phyloP scores from a whole-genome alignment of 371 early-diverging fungal species.

The Mucor circinelloides region DNA sequence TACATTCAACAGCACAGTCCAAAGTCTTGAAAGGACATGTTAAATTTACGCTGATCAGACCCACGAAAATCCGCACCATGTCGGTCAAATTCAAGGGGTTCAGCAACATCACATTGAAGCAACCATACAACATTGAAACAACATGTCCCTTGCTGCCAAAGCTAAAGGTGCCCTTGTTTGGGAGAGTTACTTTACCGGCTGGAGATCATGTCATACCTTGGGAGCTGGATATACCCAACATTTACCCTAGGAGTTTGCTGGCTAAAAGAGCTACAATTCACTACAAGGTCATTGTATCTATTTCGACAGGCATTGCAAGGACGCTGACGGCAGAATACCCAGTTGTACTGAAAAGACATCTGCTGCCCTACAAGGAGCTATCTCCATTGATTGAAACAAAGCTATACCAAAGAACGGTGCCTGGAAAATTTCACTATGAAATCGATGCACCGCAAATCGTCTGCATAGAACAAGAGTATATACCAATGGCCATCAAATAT shows the following conservation, averaged over 20 bases:
- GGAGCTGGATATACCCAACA: slow-evolving; percentile 40
- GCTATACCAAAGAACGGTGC: slow-evolving; percentile 35
- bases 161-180: slow-evolving; percentile 30
- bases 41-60: slow-evolving; percentile 24
- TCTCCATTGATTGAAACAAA: slow-evolving; percentile 39
- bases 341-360: slow-evolving; percentile 35
- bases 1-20: slow-evolving; percentile 15
- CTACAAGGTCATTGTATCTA: slow-evolving; percentile 37
- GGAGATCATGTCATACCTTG: slow-evolving; percentile 41
- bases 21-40: slow-evolving; percentile 38
- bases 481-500: slow-evolving; percentile 39
- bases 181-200: slow-evolving; percentile 27
- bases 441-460: slow-evolving; percentile 42
- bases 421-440: slow-evolving; percentile 49
- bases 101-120: slow-evolving; percentile 19
- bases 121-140: slow-evolving; percentile 11
- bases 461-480: slow-evolving; percentile 35
- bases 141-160: slow-evolving; percentile 33
- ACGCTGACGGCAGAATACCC: slow-evolving; percentile 41
- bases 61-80: slow-evolving; percentile 43
- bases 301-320: slow-evolving; percentile 31
- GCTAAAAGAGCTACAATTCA: slow-evolving; percentile 36
- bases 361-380: slow-evolving; percentile 37
- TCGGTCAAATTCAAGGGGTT: slow-evolving; percentile 49
- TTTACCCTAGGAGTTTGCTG: slow-evolving; percentile 37